Evolutionary conservation across 208 protist genomes (phyloP), one percentile per base, ranked within the genome.

Genomic region (Crithidia sp.): DNA sequence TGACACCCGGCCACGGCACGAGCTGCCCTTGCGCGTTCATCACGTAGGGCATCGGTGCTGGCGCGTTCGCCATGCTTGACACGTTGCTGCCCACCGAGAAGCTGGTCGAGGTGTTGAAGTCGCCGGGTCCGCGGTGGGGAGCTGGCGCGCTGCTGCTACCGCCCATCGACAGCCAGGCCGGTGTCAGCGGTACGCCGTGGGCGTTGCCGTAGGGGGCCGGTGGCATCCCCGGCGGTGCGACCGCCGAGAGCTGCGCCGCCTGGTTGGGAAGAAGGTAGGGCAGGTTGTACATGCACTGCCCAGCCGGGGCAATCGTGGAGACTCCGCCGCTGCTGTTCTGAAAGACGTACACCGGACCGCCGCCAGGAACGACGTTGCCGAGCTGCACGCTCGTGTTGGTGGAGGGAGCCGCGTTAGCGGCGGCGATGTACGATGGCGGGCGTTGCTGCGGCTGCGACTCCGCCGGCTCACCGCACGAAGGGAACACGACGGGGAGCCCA

Each of bases 1-100:
- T 53, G 39, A 47, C 40, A 40, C 9, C 60, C 10, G 37, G 28
- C 41, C 68, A 14, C 8, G 65, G 19, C 2, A 77, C 40, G 45
- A 71, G 8, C 45, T 71, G 73, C 7, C 73, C 73, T 14, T 65
- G 73, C 14, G 73, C 40, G 16, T 71, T 77, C 72, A 77, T 49
- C 9, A 61, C n/a, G 59, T 58, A 77, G 4, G 72, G 28, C 36
- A 61, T 12, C 13, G 43, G 8, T 16, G 39, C 43, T 2, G 53
- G 53, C 39, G 43, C 7, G 28, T 57, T 74, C 8, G 43, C 44
- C 17, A 36, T 45, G 16, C 41, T 17, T 12, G 49, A 45, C 19
- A 37, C 45, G 52, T 55, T 67, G 47, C 36, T 57, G 19, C 47
- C 10, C 12, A 43, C 49, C 14, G 47, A 67, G 36, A 67, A 57